Evolutionary conservation across 2,329 filamentous ascomycete species (phyloP), one percentile per base, ranked within the genome.

Genomic region (Xylariaceae sp.): DNA sequence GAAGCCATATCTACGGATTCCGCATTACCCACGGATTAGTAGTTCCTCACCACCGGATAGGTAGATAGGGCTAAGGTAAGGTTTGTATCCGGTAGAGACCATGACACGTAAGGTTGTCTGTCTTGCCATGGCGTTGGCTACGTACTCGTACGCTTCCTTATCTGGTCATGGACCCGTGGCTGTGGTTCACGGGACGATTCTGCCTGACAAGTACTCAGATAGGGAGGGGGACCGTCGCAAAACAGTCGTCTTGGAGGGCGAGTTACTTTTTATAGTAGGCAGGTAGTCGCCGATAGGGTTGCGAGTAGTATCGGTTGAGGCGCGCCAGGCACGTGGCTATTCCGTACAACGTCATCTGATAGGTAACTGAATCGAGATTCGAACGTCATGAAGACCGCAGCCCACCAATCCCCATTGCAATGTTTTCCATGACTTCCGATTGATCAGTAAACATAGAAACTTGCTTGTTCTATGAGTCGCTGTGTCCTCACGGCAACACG

Each of bases 401-500:
- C 18, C n/a, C 51, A 55, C 11, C 50, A 30, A 18, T 13, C 35
- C 37, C 37, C 37, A 37, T 47, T 53, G 23, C 15, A 9, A 49
- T 34, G 17, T n/a, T 30, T 39, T 47, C 35, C 9, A 35, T 10
- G 13, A 18, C 4, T 4, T 10, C n/a, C 7, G 17, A 41, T 51
- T 15, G 23, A 17, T 49, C 18, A 35, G 17, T 44, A 6, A 50
- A 54, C 35, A 37, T 2, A 45, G 48, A 37, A 37, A 17, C 8
- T 57, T 59, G 23, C 8, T 57, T 59, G 23, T 30, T 51, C 17
- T 44, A 49, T 37, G 55, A 58, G 55, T 30, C 23, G 23, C 49
- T 53, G 60, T 10, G 7, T 18, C 34, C 44, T 63, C 59, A 64
- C 44, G 66, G 65, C 48, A 83, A 69, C 41, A 69, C 66, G 61